A percentile compares a stretch with the other conserved stretches of the same genome.
Conservation (phyloP, 1,139 yeast genomes). For the Yamadazyma blattariae region DNA sequence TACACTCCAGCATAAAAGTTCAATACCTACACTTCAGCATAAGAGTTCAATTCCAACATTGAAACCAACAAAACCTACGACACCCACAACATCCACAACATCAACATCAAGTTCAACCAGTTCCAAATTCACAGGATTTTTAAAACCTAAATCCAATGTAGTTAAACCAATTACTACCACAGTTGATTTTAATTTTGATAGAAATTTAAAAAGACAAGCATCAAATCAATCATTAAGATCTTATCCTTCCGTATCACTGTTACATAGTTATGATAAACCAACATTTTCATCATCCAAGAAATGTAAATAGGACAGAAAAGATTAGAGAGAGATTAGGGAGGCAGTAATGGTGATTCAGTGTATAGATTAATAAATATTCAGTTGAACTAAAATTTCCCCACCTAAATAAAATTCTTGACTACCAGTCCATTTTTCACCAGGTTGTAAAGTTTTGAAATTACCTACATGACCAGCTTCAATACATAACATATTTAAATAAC, state of each 20-base stretch:
- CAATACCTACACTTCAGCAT: slow-evolving; percentile 11
- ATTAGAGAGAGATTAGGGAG: too few species aligned
- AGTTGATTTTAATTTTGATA: not conserved
- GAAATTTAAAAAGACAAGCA: slow-evolving; percentile 3
- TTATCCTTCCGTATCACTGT: too few species aligned
- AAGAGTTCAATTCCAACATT: slow-evolving; percentile 11
- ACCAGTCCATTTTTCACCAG: slow-evolving; percentile 70
- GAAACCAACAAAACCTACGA: slow-evolving; percentile 14
- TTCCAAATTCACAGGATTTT: slow-evolving; percentile 7
- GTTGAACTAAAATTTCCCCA: slow-evolving; percentile 45
- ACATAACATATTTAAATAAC: slow-evolving; percentile 85
- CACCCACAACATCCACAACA: slow-evolving; percentile 12
- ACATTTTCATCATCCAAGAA: slow-evolving; percentile 48
- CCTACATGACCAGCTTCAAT: slow-evolving; percentile 90
- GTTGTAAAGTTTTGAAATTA: slow-evolving; percentile 55
- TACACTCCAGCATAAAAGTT: slow-evolving; percentile 8
- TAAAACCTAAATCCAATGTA: slow-evolving; percentile 4
- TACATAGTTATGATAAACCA: slow-evolving; percentile 32
- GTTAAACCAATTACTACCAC: slow-evolving; percentile 1
- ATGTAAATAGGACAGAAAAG: slow-evolving; percentile 9
- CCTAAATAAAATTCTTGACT: slow-evolving; percentile 34
- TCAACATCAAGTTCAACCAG: slow-evolving; percentile 7
- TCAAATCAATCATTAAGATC: slow-evolving; percentile 5
- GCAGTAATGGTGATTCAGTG: too few species aligned
- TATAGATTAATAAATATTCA: slow-evolving; percentile 30